Evolutionary conservation across 371 early-diverging fungal species (phyloP).

Genomic region (Mortierella sp.): DNA sequence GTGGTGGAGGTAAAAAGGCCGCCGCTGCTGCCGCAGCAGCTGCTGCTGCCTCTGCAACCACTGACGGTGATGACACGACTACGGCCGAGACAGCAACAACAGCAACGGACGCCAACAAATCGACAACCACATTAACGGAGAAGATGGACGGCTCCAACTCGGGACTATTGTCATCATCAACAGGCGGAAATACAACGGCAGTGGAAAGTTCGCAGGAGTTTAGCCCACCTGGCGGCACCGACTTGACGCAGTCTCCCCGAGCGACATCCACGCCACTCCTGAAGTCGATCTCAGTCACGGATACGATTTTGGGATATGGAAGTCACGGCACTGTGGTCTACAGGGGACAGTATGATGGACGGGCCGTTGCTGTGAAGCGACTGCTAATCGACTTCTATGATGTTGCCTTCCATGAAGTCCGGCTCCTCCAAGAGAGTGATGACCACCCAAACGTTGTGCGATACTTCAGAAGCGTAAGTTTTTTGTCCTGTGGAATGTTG

Average conservation of each 20-base stretch:
- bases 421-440: conserved; percentile 92
- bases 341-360: conserved; percentile 91
- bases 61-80: background rate
- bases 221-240: background rate
- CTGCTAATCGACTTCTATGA: conserved; percentile 95
- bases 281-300: conserved; percentile 63
- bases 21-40: conserved; percentile 30
- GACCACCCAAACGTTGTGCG: conserved; percentile 97
- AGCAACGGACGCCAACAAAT: background rate
- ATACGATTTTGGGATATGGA: conserved; percentile 86
- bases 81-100: background rate
- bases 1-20: conserved; percentile 46
- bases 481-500: conserved; percentile 14
- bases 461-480: conserved; percentile 85
- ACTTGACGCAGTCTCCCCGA: background rate
- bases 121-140: background rate
- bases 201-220: conserved; percentile 4
- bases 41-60: background rate
- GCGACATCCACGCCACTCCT: conserved; percentile 33
- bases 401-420: conserved; percentile 94
- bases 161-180: background rate
- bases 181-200: background rate
- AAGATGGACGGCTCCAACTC: background rate
- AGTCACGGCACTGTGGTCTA: conserved; percentile 98
- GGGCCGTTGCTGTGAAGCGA: conserved; percentile 95